A percentile compares a stretch with the other conserved stretches of the same genome.
phyloP scores from a whole-genome alignment of 331 rosid species.

The Telfairia occidentalis region DNA sequence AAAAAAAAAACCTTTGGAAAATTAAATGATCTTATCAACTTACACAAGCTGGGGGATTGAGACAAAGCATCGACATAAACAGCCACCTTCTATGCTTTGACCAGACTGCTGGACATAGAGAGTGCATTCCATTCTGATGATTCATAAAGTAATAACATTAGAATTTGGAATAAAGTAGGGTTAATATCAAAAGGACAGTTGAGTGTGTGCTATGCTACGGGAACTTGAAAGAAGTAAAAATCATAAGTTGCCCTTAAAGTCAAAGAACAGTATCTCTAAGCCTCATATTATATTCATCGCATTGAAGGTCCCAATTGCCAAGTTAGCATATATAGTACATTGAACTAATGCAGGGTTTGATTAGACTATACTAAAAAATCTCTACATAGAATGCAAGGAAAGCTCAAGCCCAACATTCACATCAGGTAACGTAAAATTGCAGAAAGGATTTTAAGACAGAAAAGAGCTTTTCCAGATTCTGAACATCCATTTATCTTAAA shows the following conservation, averaged over 20 bases:
- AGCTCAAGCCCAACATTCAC: neutral
- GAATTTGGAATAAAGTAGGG: neutral
- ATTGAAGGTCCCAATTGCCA: neutral
- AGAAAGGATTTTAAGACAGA: neutral
- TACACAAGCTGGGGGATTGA: slow-evolving; percentile 90
- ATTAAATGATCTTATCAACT: slow-evolving; percentile 27
- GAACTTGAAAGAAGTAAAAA: neutral
- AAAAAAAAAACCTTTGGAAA: too few species aligned
- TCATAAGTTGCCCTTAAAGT: neutral
- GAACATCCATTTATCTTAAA: neutral
- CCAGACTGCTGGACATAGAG: slow-evolving; percentile 99
- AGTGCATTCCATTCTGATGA: slow-evolving; percentile 85
- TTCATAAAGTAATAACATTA: neutral
- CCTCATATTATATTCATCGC: neutral
- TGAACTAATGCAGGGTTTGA: neutral
- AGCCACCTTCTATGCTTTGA: slow-evolving; percentile 97
- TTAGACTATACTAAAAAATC: neutral
- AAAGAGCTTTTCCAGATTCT: neutral
- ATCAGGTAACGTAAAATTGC: neutral
- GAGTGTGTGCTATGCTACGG: neutral
- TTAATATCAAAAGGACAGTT: neutral
- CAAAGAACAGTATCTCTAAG: neutral
- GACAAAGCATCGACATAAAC: slow-evolving; percentile 89
- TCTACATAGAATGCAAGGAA: neutral
- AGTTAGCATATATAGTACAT: neutral